Conservation (phyloP, 495 filamentous ascomycete genomes). For the Tuber microsphaerosporum region DNA sequence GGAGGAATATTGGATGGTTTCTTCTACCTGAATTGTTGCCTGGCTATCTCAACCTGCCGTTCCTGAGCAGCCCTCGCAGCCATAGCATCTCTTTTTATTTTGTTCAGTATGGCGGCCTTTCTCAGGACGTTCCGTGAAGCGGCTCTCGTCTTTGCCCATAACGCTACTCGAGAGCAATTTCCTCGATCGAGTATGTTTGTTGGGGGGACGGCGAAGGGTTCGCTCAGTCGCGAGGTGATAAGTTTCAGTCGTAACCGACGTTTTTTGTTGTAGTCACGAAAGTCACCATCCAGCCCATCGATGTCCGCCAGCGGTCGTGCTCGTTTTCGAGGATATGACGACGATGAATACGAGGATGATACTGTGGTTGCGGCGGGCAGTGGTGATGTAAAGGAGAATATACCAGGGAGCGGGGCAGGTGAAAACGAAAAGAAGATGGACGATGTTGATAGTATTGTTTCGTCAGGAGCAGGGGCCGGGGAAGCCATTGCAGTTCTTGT, state of each 20-base stretch:
- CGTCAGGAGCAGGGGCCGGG: constrained; percentile 14
- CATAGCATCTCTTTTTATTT: constrained; percentile 41
- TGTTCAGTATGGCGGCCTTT: constrained; percentile 41
- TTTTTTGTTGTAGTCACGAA: constrained; percentile 54
- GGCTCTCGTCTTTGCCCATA: constrained; percentile 45
- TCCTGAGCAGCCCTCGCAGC: constrained; percentile 37
- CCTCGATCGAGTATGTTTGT: constrained; percentile 61
- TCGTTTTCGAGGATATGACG: constrained; percentile 49
- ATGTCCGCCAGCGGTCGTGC: constrained; percentile 54
- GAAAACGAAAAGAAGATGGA: constrained; percentile 29
- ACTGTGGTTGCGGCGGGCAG: constrained; percentile 16
- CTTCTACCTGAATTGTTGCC: constrained; percentile 39
- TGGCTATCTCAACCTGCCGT: constrained; percentile 37
- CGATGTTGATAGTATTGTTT: constrained; percentile 14
- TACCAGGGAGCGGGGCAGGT: constrained; percentile 24
- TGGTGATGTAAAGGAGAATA: constrained; percentile 28
- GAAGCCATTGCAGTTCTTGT: constrained; percentile 28
- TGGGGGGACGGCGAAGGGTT: constrained; percentile 60
- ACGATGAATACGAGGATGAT: constrained; percentile 33
- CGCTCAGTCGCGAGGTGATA: constrained; percentile 62
- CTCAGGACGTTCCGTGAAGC: constrained; percentile 34
- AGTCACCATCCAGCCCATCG: constrained; percentile 49
- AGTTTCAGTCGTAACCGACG: constrained; percentile 57
- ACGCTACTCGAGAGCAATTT: constrained; percentile 51
- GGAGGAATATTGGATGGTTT: constrained; percentile 2